Evolutionary conservation across 2,329 filamentous ascomycete genomes (phyloP).

Genomic region (Tolypocladium pustulatum): DNA sequence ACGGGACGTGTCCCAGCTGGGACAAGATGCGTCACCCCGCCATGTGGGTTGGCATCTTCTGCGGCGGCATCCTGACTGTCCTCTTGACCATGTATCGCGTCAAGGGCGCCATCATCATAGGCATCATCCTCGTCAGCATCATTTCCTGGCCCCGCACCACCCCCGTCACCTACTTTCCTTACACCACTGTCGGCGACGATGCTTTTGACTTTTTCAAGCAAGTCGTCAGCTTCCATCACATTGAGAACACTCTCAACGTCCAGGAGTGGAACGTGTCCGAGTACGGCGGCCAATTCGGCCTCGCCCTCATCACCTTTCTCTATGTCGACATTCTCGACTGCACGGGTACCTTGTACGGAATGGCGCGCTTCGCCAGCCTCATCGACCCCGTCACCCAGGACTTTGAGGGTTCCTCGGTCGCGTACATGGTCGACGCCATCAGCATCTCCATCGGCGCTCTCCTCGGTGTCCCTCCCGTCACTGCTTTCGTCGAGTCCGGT

Average conservation of each 20-base stretch:
- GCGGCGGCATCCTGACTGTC: conserved; percentile 69
- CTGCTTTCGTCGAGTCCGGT: conserved; percentile 81
- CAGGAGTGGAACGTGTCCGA: conserved; percentile 63
- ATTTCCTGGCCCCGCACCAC: conserved; percentile 80
- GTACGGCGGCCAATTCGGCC: conserved; percentile 65
- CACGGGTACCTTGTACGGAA: conserved; percentile 79
- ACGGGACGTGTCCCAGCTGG: conserved; percentile 48
- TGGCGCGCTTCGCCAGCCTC: conserved; percentile 74
- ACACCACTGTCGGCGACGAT: conserved; percentile 56
- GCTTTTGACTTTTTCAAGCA: conserved; percentile 80
- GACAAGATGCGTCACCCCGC: conserved; percentile 74
- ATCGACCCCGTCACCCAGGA: conserved; percentile 77
- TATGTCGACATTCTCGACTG: conserved; percentile 86
- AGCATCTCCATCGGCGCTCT: conserved; percentile 70
- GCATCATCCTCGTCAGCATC: conserved; percentile 74
- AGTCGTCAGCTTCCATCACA: conserved; percentile 75
- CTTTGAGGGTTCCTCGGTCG: conserved; percentile 75
- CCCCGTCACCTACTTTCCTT: conserved; percentile 69
- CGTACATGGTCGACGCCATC: conserved; percentile 75
- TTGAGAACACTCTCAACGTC: conserved; percentile 56
- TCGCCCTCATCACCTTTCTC: conserved; percentile 79
- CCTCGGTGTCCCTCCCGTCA: conserved; percentile 70
- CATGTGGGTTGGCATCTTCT: conserved; percentile 85
- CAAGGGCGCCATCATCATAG: conserved; percentile 77
- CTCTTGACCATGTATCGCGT: conserved; percentile 77